Evolutionary conservation across 2,329 filamentous ascomycete species (phyloP).

Genomic region (Mycosphaerella sp.): DNA sequence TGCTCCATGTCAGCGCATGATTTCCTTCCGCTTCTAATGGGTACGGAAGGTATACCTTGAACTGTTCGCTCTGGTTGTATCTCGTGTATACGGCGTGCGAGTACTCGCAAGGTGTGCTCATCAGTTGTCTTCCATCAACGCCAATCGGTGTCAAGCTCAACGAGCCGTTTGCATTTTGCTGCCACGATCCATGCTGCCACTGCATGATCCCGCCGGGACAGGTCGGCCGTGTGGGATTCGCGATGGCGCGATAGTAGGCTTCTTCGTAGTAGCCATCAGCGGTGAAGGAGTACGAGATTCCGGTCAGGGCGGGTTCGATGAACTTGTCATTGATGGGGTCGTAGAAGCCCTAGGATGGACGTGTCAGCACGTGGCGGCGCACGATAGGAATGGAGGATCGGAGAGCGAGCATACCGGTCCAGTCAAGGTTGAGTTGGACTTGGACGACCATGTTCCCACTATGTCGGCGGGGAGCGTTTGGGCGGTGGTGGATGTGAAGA

Average conservation of each 20-base stretch:
- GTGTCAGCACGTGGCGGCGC: neutral
- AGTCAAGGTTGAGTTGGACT: conserved; percentile 62
- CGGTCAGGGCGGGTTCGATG: conserved; percentile 59
- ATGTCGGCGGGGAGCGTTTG: conserved; percentile 38
- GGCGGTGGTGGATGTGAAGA: conserved; percentile 19
- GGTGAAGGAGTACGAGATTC: conserved; percentile 69
- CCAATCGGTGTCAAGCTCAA: conserved; percentile 55
- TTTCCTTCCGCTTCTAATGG: neutral
- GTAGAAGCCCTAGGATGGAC: conserved; percentile 55
- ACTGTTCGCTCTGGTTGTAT: conserved; percentile 59
- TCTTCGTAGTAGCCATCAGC: conserved; percentile 61
- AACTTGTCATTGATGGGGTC: conserved; percentile 59
- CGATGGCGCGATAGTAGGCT: conserved; percentile 61
- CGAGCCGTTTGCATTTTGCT: conserved; percentile 51
- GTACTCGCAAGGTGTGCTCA: conserved; percentile 58
- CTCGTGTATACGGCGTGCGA: conserved; percentile 54
- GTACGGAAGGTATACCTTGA: conserved; percentile 46
- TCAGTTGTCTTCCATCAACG: conserved; percentile 61
- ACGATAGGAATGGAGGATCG: neutral
- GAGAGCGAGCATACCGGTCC: conserved; percentile 51
- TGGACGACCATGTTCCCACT: conserved; percentile 66
- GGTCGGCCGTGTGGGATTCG: conserved; percentile 53
- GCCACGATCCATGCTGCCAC: conserved; percentile 64
- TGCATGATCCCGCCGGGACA: conserved; percentile 63
- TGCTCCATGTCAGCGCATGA: neutral